phyloP scores from a whole-genome alignment of 768 basidiomycete genomes.

The Boletus subparvulus region DNA sequence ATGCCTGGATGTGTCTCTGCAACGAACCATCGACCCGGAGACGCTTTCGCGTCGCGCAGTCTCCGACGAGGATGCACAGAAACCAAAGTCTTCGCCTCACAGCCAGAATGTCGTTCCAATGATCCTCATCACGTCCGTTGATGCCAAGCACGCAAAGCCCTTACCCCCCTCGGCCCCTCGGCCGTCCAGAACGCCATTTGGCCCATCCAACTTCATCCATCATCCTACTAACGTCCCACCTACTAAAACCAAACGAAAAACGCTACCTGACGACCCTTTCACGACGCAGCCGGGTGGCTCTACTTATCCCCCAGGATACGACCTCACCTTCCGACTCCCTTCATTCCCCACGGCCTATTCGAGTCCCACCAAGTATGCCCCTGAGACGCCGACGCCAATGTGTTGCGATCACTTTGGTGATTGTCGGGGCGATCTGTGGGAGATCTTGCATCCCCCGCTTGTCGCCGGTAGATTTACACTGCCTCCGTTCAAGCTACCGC shows the following conservation, averaged over 20 bases:
- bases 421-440: constrained; percentile 26
- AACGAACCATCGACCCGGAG: not conserved
- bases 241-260: not conserved
- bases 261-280: constrained; percentile 17
- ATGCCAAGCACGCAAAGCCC: constrained; percentile 23
- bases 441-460: constrained; percentile 26
- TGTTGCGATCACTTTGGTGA: constrained; percentile 24
- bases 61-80: not conserved
- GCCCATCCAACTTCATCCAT: constrained; percentile 10
- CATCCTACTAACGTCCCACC: not conserved
- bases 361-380: not conserved
- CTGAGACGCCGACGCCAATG: constrained; percentile 30
- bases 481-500: constrained; percentile 27
- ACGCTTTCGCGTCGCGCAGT: not conserved
- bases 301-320: not conserved
- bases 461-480: constrained; percentile 15
- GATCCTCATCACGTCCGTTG: constrained; percentile 28
- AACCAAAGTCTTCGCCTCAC: not conserved
- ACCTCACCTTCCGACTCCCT: constrained; percentile 16
- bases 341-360: constrained; percentile 1
- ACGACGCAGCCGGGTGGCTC: not conserved
- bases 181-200: constrained; percentile 13
- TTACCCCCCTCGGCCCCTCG: constrained; percentile 14
- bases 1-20: not conserved
- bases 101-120: constrained; percentile 15